Conservation (phyloP, 169 alveolate genomes). For the Plasmodium gaboni region DNA sequence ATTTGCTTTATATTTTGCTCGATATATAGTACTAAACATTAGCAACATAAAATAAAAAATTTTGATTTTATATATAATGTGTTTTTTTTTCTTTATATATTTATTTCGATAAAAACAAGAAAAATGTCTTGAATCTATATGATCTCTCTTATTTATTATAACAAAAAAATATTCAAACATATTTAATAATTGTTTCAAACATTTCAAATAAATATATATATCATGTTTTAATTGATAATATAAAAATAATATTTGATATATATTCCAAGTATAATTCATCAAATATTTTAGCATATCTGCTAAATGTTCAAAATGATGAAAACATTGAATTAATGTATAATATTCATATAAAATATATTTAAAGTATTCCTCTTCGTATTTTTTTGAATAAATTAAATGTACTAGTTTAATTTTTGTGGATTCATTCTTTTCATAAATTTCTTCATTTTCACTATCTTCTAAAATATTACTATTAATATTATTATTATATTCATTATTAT, state of each 20-base stretch:
- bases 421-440: background rate
- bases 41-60: slow-evolving; percentile 4
- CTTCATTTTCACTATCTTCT: background rate
- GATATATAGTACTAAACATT: slow-evolving; percentile 7
- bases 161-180: slow-evolving; percentile 37
- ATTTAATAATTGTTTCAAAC: slow-evolving; percentile 11
- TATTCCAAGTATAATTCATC: background rate
- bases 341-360: slow-evolving; percentile 20
- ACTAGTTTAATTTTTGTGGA: background rate
- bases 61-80: slow-evolving; percentile 3
- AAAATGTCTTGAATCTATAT: slow-evolving; percentile 30
- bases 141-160: slow-evolving; percentile 9
- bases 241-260: slow-evolving; percentile 24
- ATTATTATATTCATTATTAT: too few species aligned
- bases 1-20: slow-evolving; percentile 4
- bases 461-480: too few species aligned
- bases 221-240: slow-evolving; percentile 43
- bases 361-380: slow-evolving; percentile 15
- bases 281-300: background rate
- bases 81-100: slow-evolving; percentile 30
- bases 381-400: slow-evolving; percentile 14
- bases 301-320: background rate
- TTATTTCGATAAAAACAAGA: slow-evolving; percentile 45
- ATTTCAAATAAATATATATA: slow-evolving; percentile 5
- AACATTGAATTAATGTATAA: background rate